Conservation (phyloP, 1,139 yeast genomes). For the Hanseniaspora uvarum region DNA sequence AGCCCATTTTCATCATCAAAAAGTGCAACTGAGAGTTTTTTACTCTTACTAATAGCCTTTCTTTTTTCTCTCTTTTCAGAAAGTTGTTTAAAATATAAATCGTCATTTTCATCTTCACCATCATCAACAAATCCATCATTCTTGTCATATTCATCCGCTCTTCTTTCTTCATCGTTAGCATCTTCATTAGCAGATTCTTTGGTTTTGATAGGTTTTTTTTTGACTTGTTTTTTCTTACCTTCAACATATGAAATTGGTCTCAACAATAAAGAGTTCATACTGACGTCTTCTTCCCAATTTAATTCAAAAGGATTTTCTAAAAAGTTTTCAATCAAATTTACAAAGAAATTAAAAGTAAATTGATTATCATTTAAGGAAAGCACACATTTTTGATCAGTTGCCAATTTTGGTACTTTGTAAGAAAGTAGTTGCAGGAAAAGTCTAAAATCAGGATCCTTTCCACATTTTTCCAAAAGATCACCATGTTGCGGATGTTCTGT, state of each 20-base stretch:
- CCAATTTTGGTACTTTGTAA: constrained; percentile 23
- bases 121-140: constrained; percentile 20
- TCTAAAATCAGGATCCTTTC: constrained; percentile 28
- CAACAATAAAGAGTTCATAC: constrained; percentile 5
- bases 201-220: neutral
- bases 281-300: constrained; percentile 17
- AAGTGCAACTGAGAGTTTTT: constrained; percentile 7
- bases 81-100: constrained; percentile 27
- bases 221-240: neutral
- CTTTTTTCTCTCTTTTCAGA: constrained; percentile 16
- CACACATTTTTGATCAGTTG: constrained; percentile 24
- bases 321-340: constrained; percentile 24
- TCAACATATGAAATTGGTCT: constrained; percentile 5
- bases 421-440: constrained; percentile 27
- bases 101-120: constrained; percentile 19
- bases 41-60: neutral
- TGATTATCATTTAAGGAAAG: constrained; percentile 21
- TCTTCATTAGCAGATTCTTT: neutral
- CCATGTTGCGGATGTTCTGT: neutral
- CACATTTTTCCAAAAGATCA: constrained; percentile 18
- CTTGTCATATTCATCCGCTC: constrained; percentile 20
- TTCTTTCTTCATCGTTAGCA: neutral
- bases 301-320: constrained; percentile 25
- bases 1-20: constrained; percentile 18
- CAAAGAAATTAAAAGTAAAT: constrained; percentile 20